Base-by-base conservation (phyloP, 2,329 filamentous ascomycete species). In the Cylindrodendrum hubeiense region DNA sequence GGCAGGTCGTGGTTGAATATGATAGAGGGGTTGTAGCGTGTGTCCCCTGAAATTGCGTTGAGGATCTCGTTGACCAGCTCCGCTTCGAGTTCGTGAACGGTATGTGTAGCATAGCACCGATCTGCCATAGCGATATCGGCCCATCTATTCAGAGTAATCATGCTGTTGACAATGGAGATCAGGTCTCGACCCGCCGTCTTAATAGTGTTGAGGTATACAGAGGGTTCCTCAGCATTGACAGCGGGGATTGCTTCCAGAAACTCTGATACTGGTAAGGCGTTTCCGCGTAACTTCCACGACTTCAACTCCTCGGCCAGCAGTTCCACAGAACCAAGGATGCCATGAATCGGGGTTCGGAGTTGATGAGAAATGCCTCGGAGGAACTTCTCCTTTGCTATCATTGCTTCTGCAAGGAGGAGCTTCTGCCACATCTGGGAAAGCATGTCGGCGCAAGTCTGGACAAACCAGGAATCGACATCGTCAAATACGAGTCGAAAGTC, bases 331-430 rank as follows among this genome's bases (percentile, higher is more conserved):
- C 76, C 77, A 0, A 85, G 75, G 3, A 85, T 82, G 0, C 83
- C 83, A 34, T 85, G 83, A 5, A 85, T 83, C 0, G 83, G 83
- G 0, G 83, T 85, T 39, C 83, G 77, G 0, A 85, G 78, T 37
- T 84, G 81, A 56, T 85, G 83, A 0, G 81, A 83, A 9, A 85
- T 79, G 0, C 82, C 80, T 4, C 83, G 76, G 1, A 85, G 71
- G 59, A 85, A 85, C 3, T 71, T 78, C 2, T 84, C 81, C 56
- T 84, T 84, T 0, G 81, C 81, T 13, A 71, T 70, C 60, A 83
- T 75, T 0, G 80, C 82, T 64, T 85, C 81, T 24, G 76, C 69
- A 0, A 84, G 67, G 12, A 78, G 67, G 2, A 68, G 73, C 19
- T 79, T 77, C 28, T 84, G 82, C 70, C 79, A 79, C 21, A 74